Conservation (phyloP, 257 asterid species). For the Fraxinus anomala region DNA sequence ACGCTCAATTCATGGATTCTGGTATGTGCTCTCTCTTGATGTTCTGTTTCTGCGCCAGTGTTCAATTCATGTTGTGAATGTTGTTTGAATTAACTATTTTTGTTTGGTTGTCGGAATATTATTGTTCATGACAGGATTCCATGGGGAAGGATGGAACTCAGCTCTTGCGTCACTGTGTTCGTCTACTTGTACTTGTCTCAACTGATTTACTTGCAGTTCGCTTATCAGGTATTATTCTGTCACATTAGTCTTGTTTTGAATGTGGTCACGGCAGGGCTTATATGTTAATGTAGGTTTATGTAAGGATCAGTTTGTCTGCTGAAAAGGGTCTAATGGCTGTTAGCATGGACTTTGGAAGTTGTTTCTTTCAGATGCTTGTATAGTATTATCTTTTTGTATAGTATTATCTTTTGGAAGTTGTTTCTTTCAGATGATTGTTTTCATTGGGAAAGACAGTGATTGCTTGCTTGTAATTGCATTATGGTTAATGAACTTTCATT, state of each 20-base stretch:
- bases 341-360: background rate
- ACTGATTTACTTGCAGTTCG: conserved; percentile 90
- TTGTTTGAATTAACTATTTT: conserved; percentile 23
- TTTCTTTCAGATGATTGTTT: background rate
- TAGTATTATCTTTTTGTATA: background rate
- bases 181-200: conserved; percentile 83
- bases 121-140: conserved; percentile 63
- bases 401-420: background rate
- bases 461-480: background rate
- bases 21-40: conserved; percentile 45
- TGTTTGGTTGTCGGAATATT: conserved; percentile 25
- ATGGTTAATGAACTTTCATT: background rate
- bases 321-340: background rate
- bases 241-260: conserved; percentile 13
- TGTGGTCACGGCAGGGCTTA: conserved; percentile 4
- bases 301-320: background rate
- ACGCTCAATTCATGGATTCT: conserved; percentile 92
- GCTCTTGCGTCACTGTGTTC: conserved; percentile 96
- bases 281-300: background rate
- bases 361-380: conserved; percentile 1
- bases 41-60: conserved; percentile 19
- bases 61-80: conserved; percentile 14
- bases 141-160: conserved; percentile 99
- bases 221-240: conserved; percentile 63
- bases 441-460: background rate